phyloP scores from a whole-genome alignment of 805 yeast genomes.

The Spathaspora girioi region DNA sequence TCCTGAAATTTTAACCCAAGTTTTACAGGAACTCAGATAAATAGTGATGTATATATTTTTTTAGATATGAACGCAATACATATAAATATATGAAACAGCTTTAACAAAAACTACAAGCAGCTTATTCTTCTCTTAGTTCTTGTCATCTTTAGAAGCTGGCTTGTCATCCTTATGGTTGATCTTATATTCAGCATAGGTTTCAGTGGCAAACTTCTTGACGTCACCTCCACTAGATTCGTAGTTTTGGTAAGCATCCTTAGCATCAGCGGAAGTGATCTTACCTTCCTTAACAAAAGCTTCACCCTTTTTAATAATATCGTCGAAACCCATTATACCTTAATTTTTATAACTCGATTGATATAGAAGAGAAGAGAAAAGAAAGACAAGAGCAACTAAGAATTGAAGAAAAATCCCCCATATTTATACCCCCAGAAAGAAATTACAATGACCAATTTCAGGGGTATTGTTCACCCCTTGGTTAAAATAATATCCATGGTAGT shows the following conservation, averaged over 20 bases:
- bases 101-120: not conserved
- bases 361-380: not conserved
- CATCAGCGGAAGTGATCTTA: conserved; percentile 21
- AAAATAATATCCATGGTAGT: not conserved
- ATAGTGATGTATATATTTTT: not conserved
- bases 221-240: conserved; percentile 24
- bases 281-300: conserved; percentile 16
- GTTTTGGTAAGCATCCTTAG: conserved; percentile 31
- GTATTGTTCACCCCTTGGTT: not conserved
- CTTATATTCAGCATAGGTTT: conserved; percentile 27
- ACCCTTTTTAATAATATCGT: conserved; percentile 30
- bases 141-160: not conserved
- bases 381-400: not conserved
- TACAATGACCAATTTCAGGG: not conserved
- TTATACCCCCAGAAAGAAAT: not conserved
- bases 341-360: not conserved
- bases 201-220: conserved; percentile 31
- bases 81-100: not conserved
- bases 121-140: conserved; percentile 5
- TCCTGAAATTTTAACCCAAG: conserved; percentile 35
- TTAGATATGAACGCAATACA: not conserved
- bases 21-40: conserved; percentile 19
- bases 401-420: not conserved
- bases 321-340: conserved; percentile 24
- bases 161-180: conserved; percentile 18